Base-by-base conservation (phyloP, 306 rosid genomes). In the Citrullus colocynthis region DNA sequence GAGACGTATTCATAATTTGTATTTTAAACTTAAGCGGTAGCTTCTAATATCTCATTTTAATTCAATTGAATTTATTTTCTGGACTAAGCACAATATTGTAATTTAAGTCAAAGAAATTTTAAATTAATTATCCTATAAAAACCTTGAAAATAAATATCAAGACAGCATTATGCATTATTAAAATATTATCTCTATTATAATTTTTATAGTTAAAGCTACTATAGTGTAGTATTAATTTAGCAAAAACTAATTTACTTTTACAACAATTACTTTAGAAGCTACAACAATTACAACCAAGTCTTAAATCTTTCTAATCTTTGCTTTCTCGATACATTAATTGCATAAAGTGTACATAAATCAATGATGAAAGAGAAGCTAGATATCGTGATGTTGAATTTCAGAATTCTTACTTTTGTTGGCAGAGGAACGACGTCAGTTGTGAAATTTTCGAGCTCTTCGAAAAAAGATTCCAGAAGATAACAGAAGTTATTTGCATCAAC, bases 401-500 rank as follows among this genome's bases (percentile, higher is more conserved):
- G 74, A 80, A 60, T 79, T 76, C 82, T 84, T 83, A 94, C 97
- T 80, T 86, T 87, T 41, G 82, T 83, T 52, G 98, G 75, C 81
- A 91, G 77, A 67, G 98, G 95, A 80, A 86, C 75, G 51, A 85
- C 74, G 57, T 87, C 89, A 13, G 91, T 91, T 32, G 85, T 83
- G 75, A 94, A 87, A 87, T 86, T 90, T 15, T 78, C 93, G 80
- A 90, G 80, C 74, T 89, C 98, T 80, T 90, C 86, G 20, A 90
- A 94, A 83, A 80, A 86, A 9, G 94, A 85, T 58, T 92, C 93
- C 74, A 94, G 82, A 21, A 94, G 74, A 71, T 83, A 88, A 86
- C 93, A 91, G 75, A 91, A 93, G 84, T 90, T 91, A 78, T 79
- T 88, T 81, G 94, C 97, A 83, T 93, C 97, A 24, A 65, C 79